Percentiles rank a stretch among this genome's conserved stretches.
Conservation (phyloP, 345 rosid species). For the Eucalyptus tenuipes region DNA sequence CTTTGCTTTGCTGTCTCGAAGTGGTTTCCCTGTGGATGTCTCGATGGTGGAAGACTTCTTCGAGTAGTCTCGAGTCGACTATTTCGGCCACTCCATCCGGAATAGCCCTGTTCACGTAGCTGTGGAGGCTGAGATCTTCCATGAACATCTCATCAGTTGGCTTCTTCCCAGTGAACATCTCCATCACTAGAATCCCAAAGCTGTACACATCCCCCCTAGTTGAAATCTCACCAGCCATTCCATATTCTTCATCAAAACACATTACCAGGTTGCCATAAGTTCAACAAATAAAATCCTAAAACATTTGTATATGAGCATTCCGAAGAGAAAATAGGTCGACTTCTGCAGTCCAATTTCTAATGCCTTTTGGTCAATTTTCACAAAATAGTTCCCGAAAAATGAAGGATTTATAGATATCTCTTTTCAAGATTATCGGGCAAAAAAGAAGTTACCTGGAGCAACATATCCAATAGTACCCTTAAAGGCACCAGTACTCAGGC, state of each 20-base stretch:
- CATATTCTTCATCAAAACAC: constrained; percentile 8
- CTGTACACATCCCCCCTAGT: constrained; percentile 22
- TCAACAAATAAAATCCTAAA: neutral
- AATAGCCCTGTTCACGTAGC: neutral
- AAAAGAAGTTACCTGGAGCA: constrained; percentile 5
- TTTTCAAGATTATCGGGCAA: neutral
- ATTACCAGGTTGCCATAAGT: neutral
- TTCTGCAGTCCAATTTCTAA: neutral
- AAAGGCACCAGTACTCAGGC: constrained; percentile 2
- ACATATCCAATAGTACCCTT: constrained; percentile 11
- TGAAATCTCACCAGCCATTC: constrained; percentile 6
- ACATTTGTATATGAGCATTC: neutral
- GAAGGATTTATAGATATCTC: neutral
- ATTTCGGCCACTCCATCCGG: constrained; percentile 2
- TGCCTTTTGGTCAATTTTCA: neutral
- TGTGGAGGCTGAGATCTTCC: constrained; percentile 9
- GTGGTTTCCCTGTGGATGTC: neutral
- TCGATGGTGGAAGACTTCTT: neutral
- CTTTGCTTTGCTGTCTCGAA: neutral
- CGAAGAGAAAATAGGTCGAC: neutral
- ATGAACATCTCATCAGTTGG: constrained; percentile 12
- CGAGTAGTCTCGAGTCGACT: neutral
- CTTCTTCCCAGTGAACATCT: constrained; percentile 14
- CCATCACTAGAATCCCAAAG: constrained; percentile 22
- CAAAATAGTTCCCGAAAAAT: neutral